Percentiles rank a stretch among this genome's conserved stretches.
phyloP scores from a whole-genome alignment of 768 basidiomycete species.

The Pulveroboletus ravenelii region DNA sequence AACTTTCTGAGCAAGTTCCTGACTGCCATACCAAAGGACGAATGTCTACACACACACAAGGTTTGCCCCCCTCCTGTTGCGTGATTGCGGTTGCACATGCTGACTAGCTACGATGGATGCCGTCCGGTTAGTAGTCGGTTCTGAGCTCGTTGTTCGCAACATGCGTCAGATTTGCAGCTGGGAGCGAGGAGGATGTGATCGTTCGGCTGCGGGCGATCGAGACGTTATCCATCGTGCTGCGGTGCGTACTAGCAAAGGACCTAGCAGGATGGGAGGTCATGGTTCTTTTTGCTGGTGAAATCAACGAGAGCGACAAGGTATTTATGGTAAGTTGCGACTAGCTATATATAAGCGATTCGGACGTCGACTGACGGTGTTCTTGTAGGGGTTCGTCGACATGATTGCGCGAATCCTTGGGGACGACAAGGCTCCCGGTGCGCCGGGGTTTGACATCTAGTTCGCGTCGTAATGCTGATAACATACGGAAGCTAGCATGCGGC shows the following conservation, averaged over 20 bases:
- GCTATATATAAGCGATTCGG: not conserved
- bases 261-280: slow-evolving; percentile 69
- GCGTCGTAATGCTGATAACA: not conserved
- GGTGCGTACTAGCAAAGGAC: slow-evolving; percentile 51
- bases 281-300: slow-evolving; percentile 61
- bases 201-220: slow-evolving; percentile 41
- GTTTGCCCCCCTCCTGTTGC: slow-evolving; percentile 29
- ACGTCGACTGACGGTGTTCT: not conserved
- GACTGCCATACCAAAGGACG: slow-evolving; percentile 41
- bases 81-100: not conserved
- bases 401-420: slow-evolving; percentile 47
- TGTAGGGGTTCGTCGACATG: slow-evolving; percentile 47
- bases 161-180: slow-evolving; percentile 40
- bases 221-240: slow-evolving; percentile 45
- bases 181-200: slow-evolving; percentile 19
- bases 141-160: slow-evolving; percentile 43
- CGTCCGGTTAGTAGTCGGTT: slow-evolving; percentile 42
- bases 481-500: slow-evolving; percentile 42
- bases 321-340: slow-evolving; percentile 42
- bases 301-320: slow-evolving; percentile 50
- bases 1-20: slow-evolving; percentile 42
- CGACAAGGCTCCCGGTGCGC: slow-evolving; percentile 33
- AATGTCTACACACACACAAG: slow-evolving; percentile 47
- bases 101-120: slow-evolving; percentile 7
- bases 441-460: not conserved